These are phyloP conservation scores for Amanita rimosa DNA, from an alignment of 768 basidiomycete genomes.

Conservation along the genomic window DNA sequence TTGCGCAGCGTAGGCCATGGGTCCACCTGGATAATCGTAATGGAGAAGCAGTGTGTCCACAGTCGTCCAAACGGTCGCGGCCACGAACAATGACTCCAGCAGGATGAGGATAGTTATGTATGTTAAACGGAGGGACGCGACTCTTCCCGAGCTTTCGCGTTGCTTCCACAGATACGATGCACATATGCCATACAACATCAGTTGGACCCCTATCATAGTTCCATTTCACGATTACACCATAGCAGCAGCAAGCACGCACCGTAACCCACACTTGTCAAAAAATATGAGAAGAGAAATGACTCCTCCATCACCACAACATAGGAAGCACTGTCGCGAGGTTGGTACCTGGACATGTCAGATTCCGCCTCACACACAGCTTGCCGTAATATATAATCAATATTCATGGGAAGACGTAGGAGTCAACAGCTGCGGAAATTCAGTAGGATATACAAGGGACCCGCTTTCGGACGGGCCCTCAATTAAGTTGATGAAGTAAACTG, in stretches of 20 bases:
- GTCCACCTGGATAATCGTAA: constrained; percentile 29
- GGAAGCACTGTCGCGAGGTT: neutral
- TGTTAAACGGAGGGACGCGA: constrained; percentile 13
- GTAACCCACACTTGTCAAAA: neutral
- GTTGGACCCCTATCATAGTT: neutral
- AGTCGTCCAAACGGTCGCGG: constrained; percentile 27
- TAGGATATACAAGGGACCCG: neutral
- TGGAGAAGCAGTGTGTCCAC: constrained; percentile 32
- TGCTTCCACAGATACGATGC: neutral
- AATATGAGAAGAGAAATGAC: neutral
- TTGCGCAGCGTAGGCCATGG: constrained; percentile 31
- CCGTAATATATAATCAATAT: no score
- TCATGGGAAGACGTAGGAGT: neutral
- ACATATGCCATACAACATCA: neutral
- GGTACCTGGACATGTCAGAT: neutral
- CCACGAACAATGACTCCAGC: constrained; percentile 26
- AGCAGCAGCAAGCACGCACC: neutral
- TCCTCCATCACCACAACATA: neutral
- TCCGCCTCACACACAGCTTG: neutral
- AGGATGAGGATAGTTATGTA: constrained; percentile 26
- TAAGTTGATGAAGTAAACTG: no score
- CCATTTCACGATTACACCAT: neutral
- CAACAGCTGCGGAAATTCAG: neutral
- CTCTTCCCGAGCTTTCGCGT: neutral
- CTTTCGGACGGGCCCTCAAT: no score